These are phyloP conservation scores for Combretum micranthum DNA, from an alignment of 345 rosid species.

Conservation along the genomic window DNA sequence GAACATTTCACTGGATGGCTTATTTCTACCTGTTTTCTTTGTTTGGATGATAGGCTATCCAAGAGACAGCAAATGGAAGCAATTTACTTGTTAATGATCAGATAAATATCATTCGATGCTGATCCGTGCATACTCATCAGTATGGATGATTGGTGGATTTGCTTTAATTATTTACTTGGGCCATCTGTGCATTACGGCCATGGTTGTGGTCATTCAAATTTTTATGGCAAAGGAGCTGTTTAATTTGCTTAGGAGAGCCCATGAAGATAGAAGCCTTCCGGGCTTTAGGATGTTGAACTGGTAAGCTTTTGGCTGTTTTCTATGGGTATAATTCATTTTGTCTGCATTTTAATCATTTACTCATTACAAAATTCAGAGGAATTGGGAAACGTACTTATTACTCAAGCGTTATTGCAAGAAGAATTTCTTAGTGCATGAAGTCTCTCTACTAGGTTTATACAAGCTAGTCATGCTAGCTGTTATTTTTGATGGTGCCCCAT, in stretches of 20 bases:
- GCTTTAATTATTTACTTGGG: constrained; percentile 84
- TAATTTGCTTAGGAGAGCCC: constrained; percentile 74
- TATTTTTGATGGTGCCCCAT: too few species aligned
- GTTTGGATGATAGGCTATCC: constrained; percentile 32
- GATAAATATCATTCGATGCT: constrained; percentile 69
- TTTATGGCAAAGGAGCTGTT: constrained; percentile 90
- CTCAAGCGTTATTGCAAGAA: too few species aligned
- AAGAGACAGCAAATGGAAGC: constrained; percentile 55
- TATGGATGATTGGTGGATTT: constrained; percentile 96
- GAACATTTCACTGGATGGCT: not conserved
- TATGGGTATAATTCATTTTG: not conserved
- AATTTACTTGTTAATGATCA: constrained; percentile 61
- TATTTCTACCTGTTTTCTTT: not conserved
- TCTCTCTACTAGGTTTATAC: too few species aligned
- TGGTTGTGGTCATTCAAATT: constrained; percentile 93
- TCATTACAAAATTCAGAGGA: too few species aligned
- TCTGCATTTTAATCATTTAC: not conserved
- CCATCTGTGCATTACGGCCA: constrained; percentile 91
- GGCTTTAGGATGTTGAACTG: constrained; percentile 83
- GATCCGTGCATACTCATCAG: constrained; percentile 65
- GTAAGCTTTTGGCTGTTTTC: constrained; percentile 23
- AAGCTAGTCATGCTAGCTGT: too few species aligned
- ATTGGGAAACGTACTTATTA: too few species aligned
- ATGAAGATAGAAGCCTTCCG: constrained; percentile 81
- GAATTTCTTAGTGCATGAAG: too few species aligned